These are phyloP conservation scores for Phytophthora ramorum DNA, from an alignment of 352 stramenopile species.

Conservation along the genomic window DNA sequence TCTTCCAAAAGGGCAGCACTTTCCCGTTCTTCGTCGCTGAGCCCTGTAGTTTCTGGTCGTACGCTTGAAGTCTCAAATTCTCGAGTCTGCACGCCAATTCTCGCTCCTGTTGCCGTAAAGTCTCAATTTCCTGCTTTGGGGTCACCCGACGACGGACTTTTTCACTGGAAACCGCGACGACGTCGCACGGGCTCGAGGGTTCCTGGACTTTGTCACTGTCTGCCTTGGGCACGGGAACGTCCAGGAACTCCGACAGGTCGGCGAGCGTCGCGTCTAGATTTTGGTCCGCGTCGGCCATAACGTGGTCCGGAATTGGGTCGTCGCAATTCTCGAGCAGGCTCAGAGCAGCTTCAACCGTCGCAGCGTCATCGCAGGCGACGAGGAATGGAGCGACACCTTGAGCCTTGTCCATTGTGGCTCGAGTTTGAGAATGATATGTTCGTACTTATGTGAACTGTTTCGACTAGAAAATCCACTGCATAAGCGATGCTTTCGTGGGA, in stretches of 20 bases:
- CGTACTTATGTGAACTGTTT: not conserved
- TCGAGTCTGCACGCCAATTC: slow-evolving; percentile 28
- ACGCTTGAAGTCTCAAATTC: slow-evolving; percentile 15
- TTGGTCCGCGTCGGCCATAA: not conserved
- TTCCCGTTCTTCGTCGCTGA: not conserved
- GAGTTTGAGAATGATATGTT: not conserved
- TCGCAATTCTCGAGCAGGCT: slow-evolving; percentile 25
- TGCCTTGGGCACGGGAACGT: not conserved
- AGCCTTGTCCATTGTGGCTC: slow-evolving; percentile 9
- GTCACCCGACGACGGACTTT: slow-evolving; percentile 17
- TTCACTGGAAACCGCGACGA: not conserved
- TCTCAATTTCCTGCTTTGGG: slow-evolving; percentile 29
- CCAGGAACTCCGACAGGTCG: slow-evolving; percentile 14
- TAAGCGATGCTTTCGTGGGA: not conserved
- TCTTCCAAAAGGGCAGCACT: slow-evolving; percentile 34
- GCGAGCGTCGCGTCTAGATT: slow-evolving; percentile 8
- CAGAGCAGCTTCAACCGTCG: slow-evolving; percentile 24
- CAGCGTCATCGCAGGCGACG: slow-evolving; percentile 21
- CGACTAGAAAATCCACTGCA: slow-evolving; percentile 3
- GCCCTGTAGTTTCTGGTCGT: slow-evolving; percentile 3
- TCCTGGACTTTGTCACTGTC: not conserved
- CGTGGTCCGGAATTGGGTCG: not conserved
- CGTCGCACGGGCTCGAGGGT: not conserved
- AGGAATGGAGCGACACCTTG: slow-evolving; percentile 4
- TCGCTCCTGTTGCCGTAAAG: slow-evolving; percentile 21